Percentiles rank a stretch among this genome's conserved stretches.
Evolutionary conservation across 2,329 filamentous ascomycete genomes (phyloP).

Genomic region (Thermomyces lanuginosus): DNA sequence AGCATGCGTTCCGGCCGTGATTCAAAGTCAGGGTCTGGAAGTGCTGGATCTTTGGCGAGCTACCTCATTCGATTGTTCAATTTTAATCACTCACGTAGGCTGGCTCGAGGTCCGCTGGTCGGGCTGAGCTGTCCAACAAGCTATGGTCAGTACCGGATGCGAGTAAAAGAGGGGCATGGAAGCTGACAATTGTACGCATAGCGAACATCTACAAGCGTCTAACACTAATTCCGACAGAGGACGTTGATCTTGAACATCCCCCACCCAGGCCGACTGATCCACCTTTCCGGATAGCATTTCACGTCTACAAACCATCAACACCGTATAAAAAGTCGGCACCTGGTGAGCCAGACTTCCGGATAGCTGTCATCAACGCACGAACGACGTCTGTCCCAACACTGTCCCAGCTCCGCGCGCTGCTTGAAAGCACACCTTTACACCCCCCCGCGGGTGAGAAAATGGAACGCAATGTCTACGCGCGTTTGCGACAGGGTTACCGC

Average conservation of each 20-base stretch:
- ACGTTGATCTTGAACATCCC: constrained; percentile 30
- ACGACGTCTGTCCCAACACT: constrained; percentile 56
- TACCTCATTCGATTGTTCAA: constrained; percentile 21
- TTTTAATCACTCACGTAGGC: constrained; percentile 11
- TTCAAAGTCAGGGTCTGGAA: constrained; percentile 9
- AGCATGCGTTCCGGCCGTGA: constrained; percentile 3
- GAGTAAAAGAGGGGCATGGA: too few species aligned
- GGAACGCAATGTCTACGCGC: constrained; percentile 47
- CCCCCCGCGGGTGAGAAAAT: constrained; percentile 37
- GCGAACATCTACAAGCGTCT: constrained; percentile 62
- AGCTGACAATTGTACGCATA: constrained; percentile 19
- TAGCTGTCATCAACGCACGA: constrained; percentile 66
- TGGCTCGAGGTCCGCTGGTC: constrained; percentile 33
- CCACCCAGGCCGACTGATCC: constrained; percentile 16
- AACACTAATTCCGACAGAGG: constrained; percentile 54
- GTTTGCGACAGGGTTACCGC: constrained; percentile 67
- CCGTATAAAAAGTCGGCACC: constrained; percentile 67
- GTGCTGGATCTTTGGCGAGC: constrained; percentile 16
- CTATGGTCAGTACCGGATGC: constrained; percentile 33
- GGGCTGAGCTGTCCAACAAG: constrained; percentile 37
- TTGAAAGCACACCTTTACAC: constrained; percentile 57
- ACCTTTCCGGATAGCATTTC: constrained; percentile 58
- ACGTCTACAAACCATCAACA: constrained; percentile 62
- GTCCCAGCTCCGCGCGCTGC: constrained; percentile 51
- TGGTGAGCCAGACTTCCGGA: constrained; percentile 63